Percentiles rank a stretch among this genome's conserved stretches.
phyloP scores from a whole-genome alignment of 2,329 filamentous ascomycete genomes.

The Leptodontidium sp. region DNA sequence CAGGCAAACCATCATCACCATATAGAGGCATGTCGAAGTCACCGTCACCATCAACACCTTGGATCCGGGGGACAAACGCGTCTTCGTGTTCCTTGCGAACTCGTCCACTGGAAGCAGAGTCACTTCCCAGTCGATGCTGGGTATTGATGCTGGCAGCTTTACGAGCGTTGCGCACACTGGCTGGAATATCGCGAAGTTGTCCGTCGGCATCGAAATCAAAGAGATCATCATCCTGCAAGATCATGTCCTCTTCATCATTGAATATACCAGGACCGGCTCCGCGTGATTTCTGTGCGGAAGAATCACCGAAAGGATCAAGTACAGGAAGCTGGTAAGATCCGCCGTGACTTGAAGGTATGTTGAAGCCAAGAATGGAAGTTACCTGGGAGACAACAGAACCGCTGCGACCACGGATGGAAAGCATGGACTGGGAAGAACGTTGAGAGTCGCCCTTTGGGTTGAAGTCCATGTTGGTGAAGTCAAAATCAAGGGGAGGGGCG shows the following conservation, averaged over 20 bases:
- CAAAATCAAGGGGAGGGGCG: conserved; percentile 66
- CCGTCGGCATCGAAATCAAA: conserved; percentile 70
- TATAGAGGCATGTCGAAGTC: conserved; percentile 39
- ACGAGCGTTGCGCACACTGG: conserved; percentile 37
- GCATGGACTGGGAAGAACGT: conserved; percentile 44
- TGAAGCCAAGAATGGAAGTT: conserved; percentile 52
- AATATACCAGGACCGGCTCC: conserved; percentile 44
- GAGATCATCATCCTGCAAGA: conserved; percentile 59
- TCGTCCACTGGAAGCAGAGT: conserved; percentile 49
- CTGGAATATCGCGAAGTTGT: conserved; percentile 59
- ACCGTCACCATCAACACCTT: conserved; percentile 43
- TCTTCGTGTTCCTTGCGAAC: conserved; percentile 54
- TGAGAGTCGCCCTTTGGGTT: conserved; percentile 36
- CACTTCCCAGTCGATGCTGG: conserved; percentile 41
- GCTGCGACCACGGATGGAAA: conserved; percentile 45
- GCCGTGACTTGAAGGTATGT: conserved; percentile 57
- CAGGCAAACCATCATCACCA: conserved; percentile 44
- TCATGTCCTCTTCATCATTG: conserved; percentile 51
- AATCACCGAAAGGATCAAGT: conserved; percentile 43
- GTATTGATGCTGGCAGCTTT: conserved; percentile 27
- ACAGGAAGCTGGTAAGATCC: conserved; percentile 45
- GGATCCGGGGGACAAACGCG: conserved; percentile 43
- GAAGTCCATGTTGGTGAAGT: conserved; percentile 54
- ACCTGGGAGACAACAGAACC: conserved; percentile 37
- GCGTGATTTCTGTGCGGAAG: conserved; percentile 45